These are phyloP conservation scores for Nevesoporus exiguus DNA, from an alignment of 768 basidiomycete genomes.

Conservation along the genomic window DNA sequence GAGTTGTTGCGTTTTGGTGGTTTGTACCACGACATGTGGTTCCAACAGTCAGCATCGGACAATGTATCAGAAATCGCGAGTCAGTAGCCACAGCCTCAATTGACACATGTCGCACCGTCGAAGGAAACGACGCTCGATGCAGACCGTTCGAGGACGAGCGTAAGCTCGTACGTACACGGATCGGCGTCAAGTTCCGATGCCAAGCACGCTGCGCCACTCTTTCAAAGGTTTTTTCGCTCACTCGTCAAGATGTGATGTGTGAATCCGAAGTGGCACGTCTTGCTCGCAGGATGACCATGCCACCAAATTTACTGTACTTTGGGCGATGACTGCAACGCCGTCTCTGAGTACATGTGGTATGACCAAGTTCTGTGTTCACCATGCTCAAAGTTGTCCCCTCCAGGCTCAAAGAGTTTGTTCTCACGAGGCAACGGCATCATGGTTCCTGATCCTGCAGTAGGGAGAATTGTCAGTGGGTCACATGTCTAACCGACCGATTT, in stretches of 20 bases:
- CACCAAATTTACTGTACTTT: too few species aligned
- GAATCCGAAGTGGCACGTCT: too few species aligned
- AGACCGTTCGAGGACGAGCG: neutral
- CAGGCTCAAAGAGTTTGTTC: neutral
- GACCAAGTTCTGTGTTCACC: neutral
- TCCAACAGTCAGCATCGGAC: constrained; percentile 57
- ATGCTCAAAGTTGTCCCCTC: neutral
- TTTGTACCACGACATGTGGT: constrained; percentile 80
- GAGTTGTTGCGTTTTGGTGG: constrained; percentile 70
- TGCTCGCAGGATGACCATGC: too few species aligned
- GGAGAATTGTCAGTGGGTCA: too few species aligned
- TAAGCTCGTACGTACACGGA: neutral
- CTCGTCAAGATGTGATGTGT: neutral
- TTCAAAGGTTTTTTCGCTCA: neutral
- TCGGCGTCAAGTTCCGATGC: neutral
- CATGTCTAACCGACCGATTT: neutral
- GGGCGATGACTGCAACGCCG: too few species aligned
- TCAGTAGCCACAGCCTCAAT: constrained; percentile 3
- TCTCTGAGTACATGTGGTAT: neutral
- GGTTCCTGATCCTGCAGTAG: neutral
- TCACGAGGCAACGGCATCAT: neutral
- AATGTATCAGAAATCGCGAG: constrained; percentile 15
- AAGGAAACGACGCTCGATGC: neutral
- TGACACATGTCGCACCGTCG: neutral
- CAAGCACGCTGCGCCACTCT: neutral